These are phyloP conservation scores for Phylloporus rhodoxanthus DNA, from an alignment of 768 basidiomycete species.

Conservation along the genomic window DNA sequence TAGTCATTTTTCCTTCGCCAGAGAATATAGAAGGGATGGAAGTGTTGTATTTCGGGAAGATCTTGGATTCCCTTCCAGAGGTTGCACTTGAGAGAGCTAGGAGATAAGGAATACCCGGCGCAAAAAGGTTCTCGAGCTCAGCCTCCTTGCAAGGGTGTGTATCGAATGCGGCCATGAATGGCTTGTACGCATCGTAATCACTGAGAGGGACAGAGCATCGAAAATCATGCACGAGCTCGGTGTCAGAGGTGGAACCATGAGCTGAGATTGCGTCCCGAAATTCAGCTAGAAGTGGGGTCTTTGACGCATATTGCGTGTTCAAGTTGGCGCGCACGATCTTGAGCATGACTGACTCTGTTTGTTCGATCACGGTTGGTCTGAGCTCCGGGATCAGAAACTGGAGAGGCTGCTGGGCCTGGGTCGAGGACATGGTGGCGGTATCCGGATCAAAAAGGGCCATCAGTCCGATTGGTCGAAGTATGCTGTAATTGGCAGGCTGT, in stretches of 20 bases:
- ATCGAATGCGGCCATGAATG: conserved; percentile 7
- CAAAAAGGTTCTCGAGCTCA: conserved; percentile 9
- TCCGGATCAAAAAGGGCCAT: no score
- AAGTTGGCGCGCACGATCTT: conserved; percentile 1
- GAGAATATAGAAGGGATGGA: not conserved
- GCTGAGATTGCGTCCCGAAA: conserved; percentile 1
- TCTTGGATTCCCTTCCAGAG: conserved; percentile 4
- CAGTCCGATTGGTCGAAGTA: no score
- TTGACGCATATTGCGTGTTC: conserved; percentile 1
- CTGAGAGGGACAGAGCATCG: not conserved
- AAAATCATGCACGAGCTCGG: conserved; percentile 1
- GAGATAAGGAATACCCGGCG: conserved; percentile 8
- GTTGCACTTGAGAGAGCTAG: conserved; percentile 7
- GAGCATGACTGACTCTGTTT: not conserved
- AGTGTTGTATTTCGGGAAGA: conserved; percentile 3
- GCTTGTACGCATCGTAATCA: conserved; percentile 9
- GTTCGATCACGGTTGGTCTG: not conserved
- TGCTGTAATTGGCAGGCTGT: no score
- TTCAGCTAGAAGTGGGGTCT: not conserved
- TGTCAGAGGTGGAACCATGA: not conserved
- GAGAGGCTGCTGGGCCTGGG: not conserved
- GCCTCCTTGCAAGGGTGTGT: conserved; percentile 4
- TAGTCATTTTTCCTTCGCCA: not conserved
- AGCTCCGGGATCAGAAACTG: not conserved
- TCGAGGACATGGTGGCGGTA: not conserved